A percentile compares a stretch with the other conserved stretches of the same genome.
phyloP scores from a whole-genome alignment of 1,284 basidiomycete species.

The Thelephora terrestris region DNA sequence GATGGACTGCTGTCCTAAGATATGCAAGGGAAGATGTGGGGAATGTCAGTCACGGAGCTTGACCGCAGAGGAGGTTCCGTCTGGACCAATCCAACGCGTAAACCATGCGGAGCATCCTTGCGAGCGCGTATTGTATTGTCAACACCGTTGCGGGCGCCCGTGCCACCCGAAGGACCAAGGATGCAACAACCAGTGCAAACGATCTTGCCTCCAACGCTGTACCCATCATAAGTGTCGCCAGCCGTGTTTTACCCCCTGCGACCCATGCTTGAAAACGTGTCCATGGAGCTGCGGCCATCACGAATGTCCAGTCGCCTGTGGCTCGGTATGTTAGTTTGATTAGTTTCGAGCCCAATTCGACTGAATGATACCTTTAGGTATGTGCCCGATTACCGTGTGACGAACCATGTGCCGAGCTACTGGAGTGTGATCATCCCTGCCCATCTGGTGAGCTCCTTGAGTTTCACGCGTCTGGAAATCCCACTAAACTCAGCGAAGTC shows the following conservation, averaged over 20 bases:
- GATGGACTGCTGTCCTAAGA: constrained; percentile 46
- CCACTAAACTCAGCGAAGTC: constrained; percentile 28
- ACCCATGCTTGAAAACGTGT: constrained; percentile 54
- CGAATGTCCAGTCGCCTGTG: constrained; percentile 56
- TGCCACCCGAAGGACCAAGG: constrained; percentile 41
- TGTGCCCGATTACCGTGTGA: constrained; percentile 64
- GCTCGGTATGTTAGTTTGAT: constrained; percentile 33
- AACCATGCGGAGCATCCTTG: constrained; percentile 42
- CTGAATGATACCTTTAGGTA: constrained; percentile 31
- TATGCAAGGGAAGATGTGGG: constrained; percentile 38
- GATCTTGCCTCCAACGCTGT: constrained; percentile 47
- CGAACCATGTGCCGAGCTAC: constrained; percentile 33
- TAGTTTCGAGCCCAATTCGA: not conserved
- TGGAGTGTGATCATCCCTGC: constrained; percentile 55
- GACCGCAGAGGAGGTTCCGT: constrained; percentile 7
- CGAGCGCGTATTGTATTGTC: constrained; percentile 43
- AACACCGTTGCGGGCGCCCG: constrained; percentile 39
- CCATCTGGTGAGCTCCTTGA: constrained; percentile 45
- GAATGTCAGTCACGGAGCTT: constrained; percentile 34
- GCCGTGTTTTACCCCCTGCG: constrained; percentile 45
- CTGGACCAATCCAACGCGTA: constrained; percentile 16
- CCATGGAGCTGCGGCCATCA: constrained; percentile 51
- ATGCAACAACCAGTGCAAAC: constrained; percentile 36
- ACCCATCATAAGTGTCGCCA: constrained; percentile 37
- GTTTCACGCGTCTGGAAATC: not conserved